phyloP scores from a whole-genome alignment of 371 early-diverging fungal species.

The Mucor lusitanicus region DNA sequence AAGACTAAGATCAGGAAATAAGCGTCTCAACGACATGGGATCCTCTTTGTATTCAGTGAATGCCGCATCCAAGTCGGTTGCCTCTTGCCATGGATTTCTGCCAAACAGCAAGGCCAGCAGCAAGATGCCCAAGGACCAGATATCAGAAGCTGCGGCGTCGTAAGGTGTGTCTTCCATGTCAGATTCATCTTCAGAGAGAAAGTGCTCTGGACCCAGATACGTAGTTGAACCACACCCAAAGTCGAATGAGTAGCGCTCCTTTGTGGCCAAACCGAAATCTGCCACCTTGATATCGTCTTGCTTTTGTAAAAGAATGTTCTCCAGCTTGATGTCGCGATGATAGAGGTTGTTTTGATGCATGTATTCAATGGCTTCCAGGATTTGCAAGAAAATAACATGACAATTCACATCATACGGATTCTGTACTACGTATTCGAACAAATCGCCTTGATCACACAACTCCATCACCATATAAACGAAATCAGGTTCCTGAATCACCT shows the following conservation, averaged over 20 bases:
- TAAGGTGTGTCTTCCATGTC: conserved; percentile 38
- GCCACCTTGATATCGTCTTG: conserved; percentile 66
- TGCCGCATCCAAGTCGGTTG: conserved; percentile 51
- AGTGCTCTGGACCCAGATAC: conserved; percentile 65
- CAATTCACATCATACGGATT: conserved; percentile 37
- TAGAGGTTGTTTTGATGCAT: conserved; percentile 58
- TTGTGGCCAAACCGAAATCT: conserved; percentile 84
- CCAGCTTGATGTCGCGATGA: conserved; percentile 80
- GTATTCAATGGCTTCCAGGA: conserved; percentile 56
- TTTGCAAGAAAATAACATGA: conserved; percentile 48
- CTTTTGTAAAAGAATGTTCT: conserved; percentile 67
- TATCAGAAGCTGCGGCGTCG: conserved; percentile 68
- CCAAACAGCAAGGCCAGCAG: conserved; percentile 74
- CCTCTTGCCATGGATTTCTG: conserved; percentile 81
- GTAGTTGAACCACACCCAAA: conserved; percentile 80
- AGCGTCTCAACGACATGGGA: conserved; percentile 42
- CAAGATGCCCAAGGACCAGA: conserved; percentile 80
- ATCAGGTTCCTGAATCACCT: conserved; percentile 49
- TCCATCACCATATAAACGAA: conserved; percentile 61
- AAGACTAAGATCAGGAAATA: conserved; percentile 51
- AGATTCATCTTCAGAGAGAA: conserved; percentile 36
- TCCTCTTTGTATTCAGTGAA: conserved; percentile 55
- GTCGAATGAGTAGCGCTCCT: conserved; percentile 65
- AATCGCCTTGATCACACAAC: conserved; percentile 60
- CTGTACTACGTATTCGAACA: conserved; percentile 56